A percentile compares a stretch with the other conserved stretches of the same genome.
These are phyloP conservation scores for Geotrichum reessii DNA, from an alignment of 1,139 yeast genomes.

Conservation along the genomic window DNA sequence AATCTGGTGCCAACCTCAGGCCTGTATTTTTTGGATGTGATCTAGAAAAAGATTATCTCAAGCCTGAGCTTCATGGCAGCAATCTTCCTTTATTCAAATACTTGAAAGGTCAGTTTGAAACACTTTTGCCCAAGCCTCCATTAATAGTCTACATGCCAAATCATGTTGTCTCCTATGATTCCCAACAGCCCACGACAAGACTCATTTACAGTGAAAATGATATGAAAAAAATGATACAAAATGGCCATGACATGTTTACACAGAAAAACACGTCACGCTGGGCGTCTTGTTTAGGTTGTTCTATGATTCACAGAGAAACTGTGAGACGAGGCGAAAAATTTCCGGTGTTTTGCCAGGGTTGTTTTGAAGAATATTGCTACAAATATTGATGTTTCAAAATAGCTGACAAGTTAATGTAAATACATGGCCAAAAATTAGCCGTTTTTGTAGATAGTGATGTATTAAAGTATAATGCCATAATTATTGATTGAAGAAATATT, in stretches of 20 bases:
- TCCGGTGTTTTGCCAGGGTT: conserved; percentile 58
- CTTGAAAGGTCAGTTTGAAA: not conserved
- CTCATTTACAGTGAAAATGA: conserved; percentile 43
- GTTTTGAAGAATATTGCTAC: conserved; percentile 58
- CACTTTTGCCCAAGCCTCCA: conserved; percentile 37
- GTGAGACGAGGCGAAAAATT: conserved; percentile 56
- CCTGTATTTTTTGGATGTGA: conserved; percentile 69
- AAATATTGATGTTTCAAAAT: not conserved
- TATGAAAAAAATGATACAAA: conserved; percentile 44
- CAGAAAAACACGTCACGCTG: conserved; percentile 48
- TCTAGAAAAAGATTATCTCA: conserved; percentile 49
- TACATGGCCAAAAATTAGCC: not conserved
- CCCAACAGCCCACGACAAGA: conserved; percentile 46
- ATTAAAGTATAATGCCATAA: not conserved
- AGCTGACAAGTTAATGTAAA: not conserved
- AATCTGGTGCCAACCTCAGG: conserved; percentile 42
- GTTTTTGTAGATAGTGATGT: not conserved
- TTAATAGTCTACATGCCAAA: conserved; percentile 53
- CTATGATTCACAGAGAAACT: conserved; percentile 67
- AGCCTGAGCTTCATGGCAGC: conserved; percentile 32
- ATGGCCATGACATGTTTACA: conserved; percentile 50
- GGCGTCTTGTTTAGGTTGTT: conserved; percentile 75
- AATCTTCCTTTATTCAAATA: not conserved
- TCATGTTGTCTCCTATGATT: conserved; percentile 42
- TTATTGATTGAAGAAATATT: not conserved